Evolutionary conservation across 1,284 basidiomycete genomes (phyloP).

Genomic region (Moesziomyces globuligerus): DNA sequence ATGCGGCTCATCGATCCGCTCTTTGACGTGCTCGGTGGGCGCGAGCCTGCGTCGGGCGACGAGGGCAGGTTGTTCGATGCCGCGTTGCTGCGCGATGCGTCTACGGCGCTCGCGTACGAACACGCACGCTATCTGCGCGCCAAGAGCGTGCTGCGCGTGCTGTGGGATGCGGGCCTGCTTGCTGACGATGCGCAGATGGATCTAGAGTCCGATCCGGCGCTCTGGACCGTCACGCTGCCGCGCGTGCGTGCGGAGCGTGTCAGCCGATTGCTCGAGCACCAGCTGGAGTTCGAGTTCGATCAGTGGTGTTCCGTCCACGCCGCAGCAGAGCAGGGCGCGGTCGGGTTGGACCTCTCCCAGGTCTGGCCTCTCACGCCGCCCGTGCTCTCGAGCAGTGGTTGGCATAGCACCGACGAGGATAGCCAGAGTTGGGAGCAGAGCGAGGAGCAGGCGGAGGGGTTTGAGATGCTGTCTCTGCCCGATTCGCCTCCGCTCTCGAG

Average conservation of each 20-base stretch:
- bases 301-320: too few relatives aligned
- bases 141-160: slow-evolving; percentile 21
- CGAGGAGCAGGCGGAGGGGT: too few relatives aligned
- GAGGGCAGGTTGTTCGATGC: slow-evolving; percentile 16
- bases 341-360: too few relatives aligned
- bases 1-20: slow-evolving; percentile 37
- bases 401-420: too few relatives aligned
- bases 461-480: too few relatives aligned
- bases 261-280: neutral
- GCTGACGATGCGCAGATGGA: slow-evolving; percentile 9
- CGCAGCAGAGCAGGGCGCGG: too few relatives aligned
- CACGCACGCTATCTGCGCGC: slow-evolving; percentile 26
- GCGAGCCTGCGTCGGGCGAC: slow-evolving; percentile 5
- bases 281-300: slow-evolving; percentile 1
- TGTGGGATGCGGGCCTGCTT: slow-evolving; percentile 9
- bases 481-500: too few relatives aligned
- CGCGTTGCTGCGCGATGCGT: slow-evolving; percentile 23
- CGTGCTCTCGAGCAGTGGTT: too few relatives aligned
- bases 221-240: slow-evolving; percentile 9
- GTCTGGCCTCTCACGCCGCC: too few relatives aligned
- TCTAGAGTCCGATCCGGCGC: slow-evolving; percentile 1
- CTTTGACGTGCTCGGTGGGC: slow-evolving; percentile 17
- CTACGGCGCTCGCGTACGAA: slow-evolving; percentile 21
- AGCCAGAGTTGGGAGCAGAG: too few relatives aligned
- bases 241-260: neutral